Conservation (phyloP, 306 rosid genomes). For the Vigna mungo region DNA sequence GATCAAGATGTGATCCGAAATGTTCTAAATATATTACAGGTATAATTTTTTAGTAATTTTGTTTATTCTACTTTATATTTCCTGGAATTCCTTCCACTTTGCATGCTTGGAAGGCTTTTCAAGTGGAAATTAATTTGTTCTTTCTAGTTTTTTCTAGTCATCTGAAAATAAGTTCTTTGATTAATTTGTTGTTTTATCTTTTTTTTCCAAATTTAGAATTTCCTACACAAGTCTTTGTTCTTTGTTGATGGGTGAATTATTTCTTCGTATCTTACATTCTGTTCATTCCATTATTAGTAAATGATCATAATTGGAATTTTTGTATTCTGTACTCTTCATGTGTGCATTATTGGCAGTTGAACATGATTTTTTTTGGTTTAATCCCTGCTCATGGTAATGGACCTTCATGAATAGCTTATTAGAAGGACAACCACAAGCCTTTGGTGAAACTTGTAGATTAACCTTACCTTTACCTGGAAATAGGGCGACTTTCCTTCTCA, state of each 20-base stretch:
- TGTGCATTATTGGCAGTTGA: slow-evolving; percentile 7
- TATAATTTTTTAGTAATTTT: slow-evolving; percentile 29
- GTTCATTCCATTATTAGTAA: slow-evolving; percentile 19
- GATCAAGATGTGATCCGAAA: slow-evolving; percentile 90
- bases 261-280: not conserved
- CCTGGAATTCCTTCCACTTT: not conserved
- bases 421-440: not conserved
- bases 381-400: not conserved
- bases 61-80: slow-evolving; percentile 5
- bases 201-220: not conserved
- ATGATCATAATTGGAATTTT: not conserved
- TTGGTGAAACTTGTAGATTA: not conserved
- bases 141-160: too few relatives aligned
- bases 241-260: not conserved
- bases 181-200: slow-evolving; percentile 22
- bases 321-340: not conserved
- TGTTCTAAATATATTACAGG: slow-evolving; percentile 95
- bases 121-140: not conserved
- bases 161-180: not conserved
- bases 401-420: not conserved
- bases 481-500: not conserved
- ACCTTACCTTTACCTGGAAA: not conserved
- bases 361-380: not conserved
- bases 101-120: not conserved
- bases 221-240: not conserved